Evolutionary conservation across 1,284 basidiomycete species (phyloP), one percentile per base, ranked within the genome.

Genomic region (Puccinia horiana): DNA sequence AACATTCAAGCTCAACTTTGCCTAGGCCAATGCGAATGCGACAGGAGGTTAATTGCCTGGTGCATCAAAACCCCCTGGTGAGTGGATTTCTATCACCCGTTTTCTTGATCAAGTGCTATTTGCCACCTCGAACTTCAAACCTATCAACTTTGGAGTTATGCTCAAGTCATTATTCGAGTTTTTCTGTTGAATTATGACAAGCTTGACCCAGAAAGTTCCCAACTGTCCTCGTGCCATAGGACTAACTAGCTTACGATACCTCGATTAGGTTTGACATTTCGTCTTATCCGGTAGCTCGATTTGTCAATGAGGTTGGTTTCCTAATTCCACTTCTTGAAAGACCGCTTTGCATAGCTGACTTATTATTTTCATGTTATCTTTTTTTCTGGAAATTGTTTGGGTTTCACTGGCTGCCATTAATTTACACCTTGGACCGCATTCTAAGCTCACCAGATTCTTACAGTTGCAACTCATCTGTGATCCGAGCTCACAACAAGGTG

Each of bases 351-450:
- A 20, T 61, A 23, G 4, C 52, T 49, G 44, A 8, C 8, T 69
- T 0, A 35, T 32, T 6, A 8, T 42, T 0, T 12, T 58, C 20
- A 20, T 18, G 8, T 1, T 29, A 6, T 44, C n/a, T n/a, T n/a
- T n/a, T 47, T 8, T 14, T 42, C 8, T 40, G 20, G 9, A n/a
- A 8, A 26, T 16, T 73, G 84, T 91, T 91, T 83, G 91, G 90
- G n/a, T 91, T 91, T 87, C 91, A 91, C 84, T 91, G 91, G 0
- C 90, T 91, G 89, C 90, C 91, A 0, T 91, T 90, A 0, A 90
- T 91, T 86, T 90, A 90, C 84, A 90, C 88, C 76, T 91, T 90
- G 89, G 89, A 91, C 84, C 89, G 91, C 83, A 90, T 91, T 0
- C 88, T 92, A 23, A 84, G 86, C 18, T 87, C 88, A 0, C 52